phyloP scores from a whole-genome alignment of 192 early-diverging fungal species.

The Coemansia sp. region DNA sequence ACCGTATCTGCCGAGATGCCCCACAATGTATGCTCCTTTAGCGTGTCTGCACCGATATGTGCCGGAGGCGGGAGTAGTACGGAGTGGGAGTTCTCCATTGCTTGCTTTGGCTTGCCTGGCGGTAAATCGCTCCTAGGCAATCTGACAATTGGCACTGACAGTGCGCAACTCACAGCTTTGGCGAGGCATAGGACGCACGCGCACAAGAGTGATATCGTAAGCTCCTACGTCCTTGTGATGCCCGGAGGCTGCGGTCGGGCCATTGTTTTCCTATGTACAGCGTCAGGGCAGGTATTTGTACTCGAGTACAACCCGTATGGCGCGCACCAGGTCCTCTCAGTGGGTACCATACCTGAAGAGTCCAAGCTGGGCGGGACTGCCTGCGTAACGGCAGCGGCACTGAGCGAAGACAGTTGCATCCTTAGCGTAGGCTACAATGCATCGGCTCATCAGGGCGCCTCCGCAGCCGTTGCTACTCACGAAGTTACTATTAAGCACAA shows the following conservation, averaged over 20 bases:
- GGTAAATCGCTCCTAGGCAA: constrained; percentile 34
- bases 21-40: constrained; percentile 26
- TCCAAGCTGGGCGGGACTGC: constrained; percentile 20
- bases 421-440: constrained; percentile 33
- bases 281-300: constrained; percentile 24
- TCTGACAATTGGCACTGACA: constrained; percentile 20
- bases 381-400: constrained; percentile 11
- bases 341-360: constrained; percentile 10
- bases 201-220: constrained; percentile 21
- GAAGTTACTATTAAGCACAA: constrained; percentile 9
- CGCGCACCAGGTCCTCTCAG: constrained; percentile 6
- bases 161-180: constrained; percentile 31
- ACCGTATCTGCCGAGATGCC: constrained; percentile 22
- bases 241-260: constrained; percentile 20
- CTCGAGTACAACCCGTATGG: constrained; percentile 41
- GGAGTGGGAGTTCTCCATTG: constrained; percentile 46
- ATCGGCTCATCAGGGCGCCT: background rate
- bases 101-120: constrained; percentile 33
- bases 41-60: constrained; percentile 31
- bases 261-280: constrained; percentile 28
- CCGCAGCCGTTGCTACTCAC: constrained; percentile 17
- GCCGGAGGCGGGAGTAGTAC: constrained; percentile 38
- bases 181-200: constrained; percentile 13
- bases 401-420: constrained; percentile 9
- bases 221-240: constrained; percentile 10